Evolutionary conservation across 2,329 filamentous ascomycete genomes (phyloP).

Genomic region (Clarireedia hainanense): DNA sequence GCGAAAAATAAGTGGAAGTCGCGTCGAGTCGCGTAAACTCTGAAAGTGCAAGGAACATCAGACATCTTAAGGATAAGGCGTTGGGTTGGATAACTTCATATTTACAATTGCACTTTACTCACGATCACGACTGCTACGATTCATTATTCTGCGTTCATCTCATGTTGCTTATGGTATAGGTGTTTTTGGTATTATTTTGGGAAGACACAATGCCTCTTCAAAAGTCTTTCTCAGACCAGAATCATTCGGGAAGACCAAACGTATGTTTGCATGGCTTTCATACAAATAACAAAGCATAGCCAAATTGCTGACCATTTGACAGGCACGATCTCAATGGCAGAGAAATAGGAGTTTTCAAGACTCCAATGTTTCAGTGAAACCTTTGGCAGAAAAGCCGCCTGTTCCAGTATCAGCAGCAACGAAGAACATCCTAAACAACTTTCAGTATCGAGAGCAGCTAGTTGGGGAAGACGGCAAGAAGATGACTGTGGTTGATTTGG

Average conservation of each 20-base stretch:
- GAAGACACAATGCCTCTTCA: constrained; percentile 27
- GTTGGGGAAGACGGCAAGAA: constrained; percentile 19
- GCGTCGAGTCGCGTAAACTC: not conserved
- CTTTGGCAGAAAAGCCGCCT: constrained; percentile 23
- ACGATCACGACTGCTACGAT: too few relatives aligned
- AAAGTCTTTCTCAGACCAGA: constrained; percentile 31
- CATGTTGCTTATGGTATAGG: too few relatives aligned
- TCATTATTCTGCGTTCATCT: too few relatives aligned
- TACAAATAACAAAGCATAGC: not conserved
- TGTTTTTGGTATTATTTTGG: not conserved
- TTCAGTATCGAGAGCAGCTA: constrained; percentile 39
- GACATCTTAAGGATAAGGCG: too few relatives aligned
- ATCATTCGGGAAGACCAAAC: constrained; percentile 26
- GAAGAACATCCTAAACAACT: constrained; percentile 51
- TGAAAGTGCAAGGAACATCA: not conserved
- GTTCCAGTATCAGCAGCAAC: constrained; percentile 43
- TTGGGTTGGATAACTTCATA: not conserved
- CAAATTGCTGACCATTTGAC: not conserved
- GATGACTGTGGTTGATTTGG: constrained; percentile 16
- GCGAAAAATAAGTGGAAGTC: not conserved
- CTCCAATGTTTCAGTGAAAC: constrained; percentile 17
- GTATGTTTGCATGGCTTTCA: constrained; percentile 12
- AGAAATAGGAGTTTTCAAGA: constrained; percentile 27
- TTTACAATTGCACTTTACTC: not conserved
- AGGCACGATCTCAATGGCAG: constrained; percentile 23